phyloP scores from a whole-genome alignment of 352 stramenopile genomes.

The Phytophthora europaea region DNA sequence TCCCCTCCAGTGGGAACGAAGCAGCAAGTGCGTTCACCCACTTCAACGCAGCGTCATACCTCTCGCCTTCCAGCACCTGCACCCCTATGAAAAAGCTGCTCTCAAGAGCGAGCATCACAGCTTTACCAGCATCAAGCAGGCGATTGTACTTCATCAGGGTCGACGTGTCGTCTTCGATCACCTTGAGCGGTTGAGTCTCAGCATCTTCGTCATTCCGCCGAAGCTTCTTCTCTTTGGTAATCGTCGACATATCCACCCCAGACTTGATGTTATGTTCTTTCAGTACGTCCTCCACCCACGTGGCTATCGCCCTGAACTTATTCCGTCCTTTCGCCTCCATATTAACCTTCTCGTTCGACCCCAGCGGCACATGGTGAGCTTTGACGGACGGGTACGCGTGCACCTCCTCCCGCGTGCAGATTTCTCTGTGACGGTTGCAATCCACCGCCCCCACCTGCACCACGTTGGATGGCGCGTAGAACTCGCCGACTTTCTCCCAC shows the following conservation, averaged over 20 bases:
- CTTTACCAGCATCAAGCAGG: conserved; percentile 63
- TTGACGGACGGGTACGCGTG: conserved; percentile 66
- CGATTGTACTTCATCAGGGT: conserved; percentile 67
- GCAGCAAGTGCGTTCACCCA: conserved; percentile 61
- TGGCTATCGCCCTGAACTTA: conserved; percentile 54
- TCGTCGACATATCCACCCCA: conserved; percentile 40
- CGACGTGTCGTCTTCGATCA: conserved; percentile 29
- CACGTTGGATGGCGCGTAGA: conserved; percentile 55
- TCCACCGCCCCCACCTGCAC: conserved; percentile 74
- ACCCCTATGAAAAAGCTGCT: conserved; percentile 72
- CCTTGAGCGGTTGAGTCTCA: conserved; percentile 28
- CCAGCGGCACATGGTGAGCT: conserved; percentile 68
- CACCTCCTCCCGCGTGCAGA: conserved; percentile 65
- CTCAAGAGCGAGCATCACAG: conserved; percentile 67
- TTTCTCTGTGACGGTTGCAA: conserved; percentile 57
- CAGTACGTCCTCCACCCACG: conserved; percentile 66
- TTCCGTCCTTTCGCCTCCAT: conserved; percentile 40
- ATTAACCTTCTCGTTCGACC: conserved; percentile 28
- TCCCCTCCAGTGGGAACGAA: conserved; percentile 70
- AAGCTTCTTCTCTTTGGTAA: conserved; percentile 48
- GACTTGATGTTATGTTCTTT: conserved; percentile 51
- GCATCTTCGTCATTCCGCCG: conserved; percentile 51
- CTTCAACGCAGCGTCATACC: conserved; percentile 60
- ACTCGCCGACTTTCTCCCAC: conserved; percentile 68
- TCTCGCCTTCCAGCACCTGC: conserved; percentile 56